These are phyloP conservation scores for Knoxdaviesia proteae DNA, from an alignment of 2,329 filamentous ascomycete species.

Conservation along the genomic window DNA sequence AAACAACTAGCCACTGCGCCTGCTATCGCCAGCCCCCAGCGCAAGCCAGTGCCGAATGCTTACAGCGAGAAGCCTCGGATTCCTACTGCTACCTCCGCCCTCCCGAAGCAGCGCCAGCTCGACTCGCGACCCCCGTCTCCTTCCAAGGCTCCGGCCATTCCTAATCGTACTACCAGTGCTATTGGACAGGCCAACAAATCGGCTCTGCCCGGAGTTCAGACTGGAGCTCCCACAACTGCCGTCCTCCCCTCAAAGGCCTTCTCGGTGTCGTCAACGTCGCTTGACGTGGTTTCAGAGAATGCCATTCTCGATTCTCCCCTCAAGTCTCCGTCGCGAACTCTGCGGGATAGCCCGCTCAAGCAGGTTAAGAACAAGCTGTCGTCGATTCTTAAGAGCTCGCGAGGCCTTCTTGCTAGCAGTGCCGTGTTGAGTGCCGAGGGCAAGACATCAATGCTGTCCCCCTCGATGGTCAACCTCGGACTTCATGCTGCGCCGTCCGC, in stretches of 20 bases:
- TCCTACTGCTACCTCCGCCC: too few species aligned
- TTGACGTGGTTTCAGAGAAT: slow-evolving; percentile 25
- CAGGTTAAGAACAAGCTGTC: slow-evolving; percentile 86
- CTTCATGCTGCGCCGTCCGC: slow-evolving; percentile 23
- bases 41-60: too few species aligned
- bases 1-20: too few species aligned
- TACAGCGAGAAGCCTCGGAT: too few species aligned
- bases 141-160: too few species aligned
- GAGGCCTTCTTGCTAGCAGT: slow-evolving; percentile 65
- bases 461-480: slow-evolving; percentile 25
- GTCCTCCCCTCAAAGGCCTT: slow-evolving; percentile 33
- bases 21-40: too few species aligned
- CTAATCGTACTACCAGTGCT: too few species aligned
- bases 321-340: slow-evolving; percentile 33
- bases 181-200: too few species aligned
- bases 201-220: slow-evolving; percentile 6
- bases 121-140: too few species aligned
- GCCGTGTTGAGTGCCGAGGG: slow-evolving; percentile 41
- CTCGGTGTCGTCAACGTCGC: slow-evolving; percentile 35
- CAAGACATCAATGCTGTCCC: slow-evolving; percentile 34
- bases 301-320: slow-evolving; percentile 23
- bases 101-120: too few species aligned
- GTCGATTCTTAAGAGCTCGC: slow-evolving; percentile 74
- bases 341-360: slow-evolving; percentile 62
- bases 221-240: slow-evolving; percentile 5